A percentile compares a stretch with the other conserved stretches of the same genome.
Evolutionary conservation across 1,139 yeast species (phyloP).

Genomic region (Hyphopichia buzzinii): DNA sequence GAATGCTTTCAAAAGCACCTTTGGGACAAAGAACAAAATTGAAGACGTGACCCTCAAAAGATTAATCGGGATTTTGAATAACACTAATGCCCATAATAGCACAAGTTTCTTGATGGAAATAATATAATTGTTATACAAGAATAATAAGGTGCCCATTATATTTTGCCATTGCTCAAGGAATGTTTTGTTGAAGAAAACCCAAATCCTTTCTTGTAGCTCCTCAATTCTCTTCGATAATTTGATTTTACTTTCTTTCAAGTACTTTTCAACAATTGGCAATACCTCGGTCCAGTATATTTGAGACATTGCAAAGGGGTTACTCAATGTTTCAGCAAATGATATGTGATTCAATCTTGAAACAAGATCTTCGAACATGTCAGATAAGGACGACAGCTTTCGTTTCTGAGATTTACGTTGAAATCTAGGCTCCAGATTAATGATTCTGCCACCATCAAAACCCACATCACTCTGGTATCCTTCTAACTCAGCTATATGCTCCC

Average conservation of each 20-base stretch:
- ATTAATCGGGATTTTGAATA: slow-evolving; percentile 17
- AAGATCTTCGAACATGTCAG: neutral
- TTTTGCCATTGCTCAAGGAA: slow-evolving; percentile 6
- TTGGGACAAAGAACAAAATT: slow-evolving; percentile 18
- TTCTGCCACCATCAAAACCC: neutral
- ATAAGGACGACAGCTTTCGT: slow-evolving; percentile 4
- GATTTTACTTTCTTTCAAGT: slow-evolving; percentile 2
- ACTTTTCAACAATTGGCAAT: slow-evolving; percentile 8
- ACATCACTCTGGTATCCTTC: slow-evolving; percentile 6
- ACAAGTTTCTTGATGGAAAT: slow-evolving; percentile 9
- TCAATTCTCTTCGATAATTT: slow-evolving; percentile 7
- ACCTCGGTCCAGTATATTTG: slow-evolving; percentile 10
- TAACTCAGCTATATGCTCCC: slow-evolving; percentile 8
- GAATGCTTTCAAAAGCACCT: slow-evolving; percentile 14
- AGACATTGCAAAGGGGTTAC: slow-evolving; percentile 11
- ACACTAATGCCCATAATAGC: slow-evolving; percentile 10
- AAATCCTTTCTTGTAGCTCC: slow-evolving; percentile 11
- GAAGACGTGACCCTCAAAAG: slow-evolving; percentile 14
- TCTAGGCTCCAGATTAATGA: neutral
- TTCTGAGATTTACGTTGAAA: slow-evolving; percentile 2
- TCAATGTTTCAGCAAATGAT: slow-evolving; percentile 12
- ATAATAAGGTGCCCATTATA: neutral
- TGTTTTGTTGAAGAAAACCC: slow-evolving; percentile 18
- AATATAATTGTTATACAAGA: slow-evolving; percentile 5
- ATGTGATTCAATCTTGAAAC: slow-evolving; percentile 6